Evolutionary conservation across 2,329 filamentous ascomycete species (phyloP).

Genomic region (Plenodomus biglobosus): DNA sequence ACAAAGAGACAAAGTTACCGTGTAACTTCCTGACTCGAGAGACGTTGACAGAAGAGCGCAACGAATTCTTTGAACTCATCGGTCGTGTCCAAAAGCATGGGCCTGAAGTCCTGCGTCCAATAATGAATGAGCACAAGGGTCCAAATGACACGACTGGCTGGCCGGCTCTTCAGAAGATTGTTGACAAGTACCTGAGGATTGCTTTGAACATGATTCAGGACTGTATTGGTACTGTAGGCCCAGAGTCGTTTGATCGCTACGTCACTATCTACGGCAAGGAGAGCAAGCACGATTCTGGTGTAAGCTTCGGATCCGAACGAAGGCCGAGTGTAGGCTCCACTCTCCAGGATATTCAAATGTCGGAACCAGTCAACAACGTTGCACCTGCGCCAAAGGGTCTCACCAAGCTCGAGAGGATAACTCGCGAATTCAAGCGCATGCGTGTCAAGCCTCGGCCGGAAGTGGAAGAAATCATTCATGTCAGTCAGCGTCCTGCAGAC

Average conservation of each 20-base stretch:
- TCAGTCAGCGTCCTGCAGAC: conserved; percentile 28
- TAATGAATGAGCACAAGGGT: conserved; percentile 57
- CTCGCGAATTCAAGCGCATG: conserved; percentile 61
- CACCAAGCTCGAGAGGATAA: conserved; percentile 61
- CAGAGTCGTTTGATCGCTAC: conserved; percentile 39
- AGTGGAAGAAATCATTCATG: conserved; percentile 51
- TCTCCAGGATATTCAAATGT: conserved; percentile 27
- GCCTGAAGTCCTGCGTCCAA: conserved; percentile 53
- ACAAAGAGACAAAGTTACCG: conserved; percentile 41
- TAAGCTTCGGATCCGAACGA: conserved; percentile 56
- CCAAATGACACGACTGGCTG: conserved; percentile 59
- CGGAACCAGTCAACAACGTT: conserved; percentile 20
- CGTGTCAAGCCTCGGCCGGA: conserved; percentile 55
- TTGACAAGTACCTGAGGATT: conserved; percentile 61
- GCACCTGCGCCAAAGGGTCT: conserved; percentile 32
- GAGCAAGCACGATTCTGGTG: conserved; percentile 65
- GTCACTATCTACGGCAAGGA: conserved; percentile 45
- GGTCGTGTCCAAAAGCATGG: conserved; percentile 59
- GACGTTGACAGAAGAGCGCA: conserved; percentile 59
- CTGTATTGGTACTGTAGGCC: conserved; percentile 52
- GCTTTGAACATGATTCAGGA: conserved; percentile 65
- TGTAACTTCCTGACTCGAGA: conserved; percentile 56
- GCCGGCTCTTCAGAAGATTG: conserved; percentile 50
- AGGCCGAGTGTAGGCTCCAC: conserved; percentile 34
- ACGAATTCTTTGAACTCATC: conserved; percentile 65